Base-by-base conservation (phyloP, 768 basidiomycete genomes). In the Roridomyces roridus region DNA sequence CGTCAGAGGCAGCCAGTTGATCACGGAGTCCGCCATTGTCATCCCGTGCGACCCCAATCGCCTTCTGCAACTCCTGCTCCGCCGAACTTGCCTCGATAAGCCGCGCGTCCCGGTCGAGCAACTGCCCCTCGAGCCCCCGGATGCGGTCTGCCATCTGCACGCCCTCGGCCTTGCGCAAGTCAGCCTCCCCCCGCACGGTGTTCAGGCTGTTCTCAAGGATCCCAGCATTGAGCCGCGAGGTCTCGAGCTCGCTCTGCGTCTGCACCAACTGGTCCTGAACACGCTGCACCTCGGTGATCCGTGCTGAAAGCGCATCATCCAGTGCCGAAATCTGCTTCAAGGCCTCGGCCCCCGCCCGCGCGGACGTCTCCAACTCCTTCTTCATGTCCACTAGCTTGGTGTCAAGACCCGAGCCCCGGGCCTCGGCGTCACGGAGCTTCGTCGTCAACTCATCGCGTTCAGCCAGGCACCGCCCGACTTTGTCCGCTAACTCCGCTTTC, bases 401-500 rank as follows among this genome's bases (percentile, higher is more conserved):
- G 1, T 3, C 24, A 8, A 58, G 20, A 5, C 5, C 7, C 24
- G 35, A 14, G 34, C 40, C 36, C 24, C 18, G 25, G 25, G 18
- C 14, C 51, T 58, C 46, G 2, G 51, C 50, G 6, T 12, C 51
- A 10, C 5, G 17, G 24, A 52, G 34, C n/a, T 35, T 35, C 39
- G 40, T 51, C 57, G 1, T 37, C 1, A 41, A 43, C 8, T 37
- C 37, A 20, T 65, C 48, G 24, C 64, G 58, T 46, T 67, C 66
- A 26, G 51, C 49, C 41, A 70, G 21, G 20, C 57, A 34, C 26
- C 61, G 52, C 9, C 46, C 48, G 25, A 58, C 46, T 23, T 54
- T 51, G 24, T 55, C 52, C 17, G 60, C 64, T 15, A 64, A 31
- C 11, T 48, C 60, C 29, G 29, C 47, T 46, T 66, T 67, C 24